Evolutionary conservation across 2,329 filamentous ascomycete genomes (phyloP).

Genomic region (Sclerotinia nivalis): DNA sequence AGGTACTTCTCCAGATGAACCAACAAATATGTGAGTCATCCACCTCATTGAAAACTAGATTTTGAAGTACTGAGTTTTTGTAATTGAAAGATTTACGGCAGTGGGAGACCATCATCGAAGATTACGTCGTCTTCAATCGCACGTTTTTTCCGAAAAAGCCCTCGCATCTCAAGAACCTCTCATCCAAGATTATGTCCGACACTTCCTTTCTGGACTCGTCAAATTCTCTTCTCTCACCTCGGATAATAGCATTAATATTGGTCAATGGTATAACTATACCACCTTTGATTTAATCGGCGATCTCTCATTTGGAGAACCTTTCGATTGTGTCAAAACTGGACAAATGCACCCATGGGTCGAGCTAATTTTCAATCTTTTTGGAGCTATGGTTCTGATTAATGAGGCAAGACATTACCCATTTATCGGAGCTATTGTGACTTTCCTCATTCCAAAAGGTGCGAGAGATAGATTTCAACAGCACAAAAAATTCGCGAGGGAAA

Average conservation of each 20-base stretch:
- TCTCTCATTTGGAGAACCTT: slow-evolving; percentile 48
- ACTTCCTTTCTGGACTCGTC: slow-evolving; percentile 13
- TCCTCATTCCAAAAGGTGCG: background rate
- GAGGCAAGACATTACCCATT: background rate
- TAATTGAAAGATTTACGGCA: background rate
- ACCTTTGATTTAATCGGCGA: slow-evolving; percentile 47
- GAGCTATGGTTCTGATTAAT: fast-evolving
- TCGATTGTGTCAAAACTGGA: slow-evolving; percentile 38
- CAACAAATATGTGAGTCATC: slow-evolving; percentile 1
- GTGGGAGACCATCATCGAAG: slow-evolving; percentile 33
- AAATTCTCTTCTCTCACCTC: slow-evolving; percentile 13
- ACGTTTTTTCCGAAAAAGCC: slow-evolving; percentile 41
- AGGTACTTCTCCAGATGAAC: fast-evolving
- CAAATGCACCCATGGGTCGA: slow-evolving; percentile 11
- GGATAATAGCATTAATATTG: slow-evolving; percentile 26
- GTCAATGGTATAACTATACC: slow-evolving; percentile 42
- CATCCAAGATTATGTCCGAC: slow-evolving; percentile 18
- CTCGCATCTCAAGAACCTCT: slow-evolving; percentile 38
- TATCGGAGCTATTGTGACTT: background rate
- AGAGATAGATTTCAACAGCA: fast-evolving
- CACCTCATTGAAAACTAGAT: background rate
- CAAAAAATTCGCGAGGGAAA: background rate
- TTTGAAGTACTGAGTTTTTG: background rate
- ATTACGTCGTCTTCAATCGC: slow-evolving; percentile 37
- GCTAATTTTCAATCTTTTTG: background rate